Conservation (phyloP, 768 basidiomycete genomes). For the Tulasnella sp. region DNA sequence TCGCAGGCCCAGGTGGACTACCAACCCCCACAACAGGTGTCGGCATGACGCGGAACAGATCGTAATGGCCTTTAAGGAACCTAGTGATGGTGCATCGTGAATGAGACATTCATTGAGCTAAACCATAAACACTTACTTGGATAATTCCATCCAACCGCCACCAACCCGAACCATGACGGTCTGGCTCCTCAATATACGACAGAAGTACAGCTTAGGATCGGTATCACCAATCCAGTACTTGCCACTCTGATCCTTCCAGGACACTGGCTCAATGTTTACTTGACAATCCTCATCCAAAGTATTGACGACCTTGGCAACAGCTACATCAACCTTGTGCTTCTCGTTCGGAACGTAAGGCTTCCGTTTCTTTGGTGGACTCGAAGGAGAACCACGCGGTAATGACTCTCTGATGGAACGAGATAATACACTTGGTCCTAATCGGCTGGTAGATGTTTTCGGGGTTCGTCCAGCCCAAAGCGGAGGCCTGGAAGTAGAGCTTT, state of each 20-base stretch:
- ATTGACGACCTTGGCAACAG: constrained; percentile 86
- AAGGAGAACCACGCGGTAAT: neutral
- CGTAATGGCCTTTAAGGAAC: constrained; percentile 78
- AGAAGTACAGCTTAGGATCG: constrained; percentile 81
- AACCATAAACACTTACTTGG: constrained; percentile 45
- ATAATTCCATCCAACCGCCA: constrained; percentile 86
- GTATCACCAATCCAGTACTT: constrained; percentile 95
- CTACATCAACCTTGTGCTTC: constrained; percentile 83
- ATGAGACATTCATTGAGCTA: neutral
- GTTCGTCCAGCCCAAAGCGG: constrained; percentile 6
- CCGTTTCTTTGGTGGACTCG: constrained; percentile 27
- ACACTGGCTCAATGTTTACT: constrained; percentile 59
- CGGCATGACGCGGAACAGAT: constrained; percentile 59
- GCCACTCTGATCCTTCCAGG: constrained; percentile 86
- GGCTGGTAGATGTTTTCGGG: constrained; percentile 1
- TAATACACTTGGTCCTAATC: neutral
- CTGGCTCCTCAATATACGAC: constrained; percentile 77
- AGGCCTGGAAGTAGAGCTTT: neutral
- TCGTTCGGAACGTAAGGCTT: constrained; percentile 77
- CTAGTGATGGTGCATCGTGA: constrained; percentile 29
- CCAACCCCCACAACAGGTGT: constrained; percentile 36
- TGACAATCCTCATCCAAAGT: constrained; percentile 74
- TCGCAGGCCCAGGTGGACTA: constrained; percentile 33
- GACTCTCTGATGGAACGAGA: neutral
- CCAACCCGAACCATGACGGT: constrained; percentile 96